phyloP scores from a whole-genome alignment of 352 stramenopile species.

The Peronospora belbahrii region DNA sequence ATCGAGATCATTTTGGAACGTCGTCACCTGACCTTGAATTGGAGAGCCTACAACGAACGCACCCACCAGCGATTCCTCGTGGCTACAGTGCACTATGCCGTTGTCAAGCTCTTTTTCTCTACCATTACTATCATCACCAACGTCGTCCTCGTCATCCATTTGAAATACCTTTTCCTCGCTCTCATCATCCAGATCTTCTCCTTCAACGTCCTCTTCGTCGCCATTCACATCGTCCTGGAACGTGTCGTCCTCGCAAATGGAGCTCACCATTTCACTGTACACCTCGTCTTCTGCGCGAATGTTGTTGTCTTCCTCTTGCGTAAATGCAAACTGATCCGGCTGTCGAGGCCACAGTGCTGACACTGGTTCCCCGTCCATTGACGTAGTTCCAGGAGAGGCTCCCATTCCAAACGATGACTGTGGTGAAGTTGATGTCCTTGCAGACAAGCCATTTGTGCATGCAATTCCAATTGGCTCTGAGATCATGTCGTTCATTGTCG shows the following conservation, averaged over 20 bases:
- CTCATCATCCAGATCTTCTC: constrained; percentile 18
- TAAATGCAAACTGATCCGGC: constrained; percentile 80
- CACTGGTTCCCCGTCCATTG: constrained; percentile 65
- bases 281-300: constrained; percentile 60
- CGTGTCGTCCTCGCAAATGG: constrained; percentile 51
- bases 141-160: constrained; percentile 43
- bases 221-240: constrained; percentile 40
- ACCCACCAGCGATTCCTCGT: constrained; percentile 4
- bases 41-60: constrained; percentile 15
- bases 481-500: constrained; percentile 40
- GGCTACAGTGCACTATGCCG: constrained; percentile 7
- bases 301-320: constrained; percentile 69
- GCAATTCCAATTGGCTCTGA: constrained; percentile 47
- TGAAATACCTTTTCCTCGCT: constrained; percentile 44
- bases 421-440: constrained; percentile 43
- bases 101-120: constrained; percentile 14
- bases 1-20: constrained; percentile 27
- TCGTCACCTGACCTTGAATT: constrained; percentile 17
- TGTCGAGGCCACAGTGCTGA: constrained; percentile 71
- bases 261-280: constrained; percentile 71
- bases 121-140: constrained; percentile 7
- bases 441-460: constrained; percentile 18
- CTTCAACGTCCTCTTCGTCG: constrained; percentile 20
- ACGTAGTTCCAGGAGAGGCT: constrained; percentile 48
- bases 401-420: constrained; percentile 61